phyloP scores from a whole-genome alignment of 805 yeast species.

The Saturnispora saitoi region DNA sequence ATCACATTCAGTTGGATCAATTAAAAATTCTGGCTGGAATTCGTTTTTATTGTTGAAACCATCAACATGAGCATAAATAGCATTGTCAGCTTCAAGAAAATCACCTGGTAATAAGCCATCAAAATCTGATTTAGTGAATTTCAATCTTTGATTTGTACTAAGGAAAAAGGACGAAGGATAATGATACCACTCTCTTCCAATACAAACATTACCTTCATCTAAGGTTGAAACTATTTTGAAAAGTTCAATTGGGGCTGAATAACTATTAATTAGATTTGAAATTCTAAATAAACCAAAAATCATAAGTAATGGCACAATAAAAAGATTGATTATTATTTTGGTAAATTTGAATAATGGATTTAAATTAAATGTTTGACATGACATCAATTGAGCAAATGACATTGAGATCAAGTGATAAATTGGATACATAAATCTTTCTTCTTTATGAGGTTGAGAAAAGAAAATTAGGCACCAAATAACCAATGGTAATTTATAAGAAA shows the following conservation, averaged over 20 bases:
- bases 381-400: conserved; percentile 43
- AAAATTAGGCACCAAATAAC: conserved; percentile 62
- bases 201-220: conserved; percentile 53
- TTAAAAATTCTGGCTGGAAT: conserved; percentile 53
- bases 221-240: neutral
- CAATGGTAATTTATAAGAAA: conserved; percentile 26
- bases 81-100: conserved; percentile 39
- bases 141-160: conserved; percentile 51
- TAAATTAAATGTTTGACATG: conserved; percentile 21
- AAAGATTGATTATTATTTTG: conserved; percentile 7
- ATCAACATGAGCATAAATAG: conserved; percentile 43
- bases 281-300: conserved; percentile 12
- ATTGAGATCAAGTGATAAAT: conserved; percentile 62
- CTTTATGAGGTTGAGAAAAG: conserved; percentile 78
- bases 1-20: conserved; percentile 47
- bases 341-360: conserved; percentile 5
- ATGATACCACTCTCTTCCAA: conserved; percentile 95
- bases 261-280: conserved; percentile 45
- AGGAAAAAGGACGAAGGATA: conserved; percentile 83
- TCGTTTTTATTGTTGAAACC: conserved; percentile 70
- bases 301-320: neutral
- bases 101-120: conserved; percentile 86
- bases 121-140: conserved; percentile 70
- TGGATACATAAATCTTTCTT: conserved; percentile 85
- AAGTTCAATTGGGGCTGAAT: conserved; percentile 24